Base-by-base conservation (phyloP, 352 stramenopile species). In the Phytophthora sansomeana region DNA sequence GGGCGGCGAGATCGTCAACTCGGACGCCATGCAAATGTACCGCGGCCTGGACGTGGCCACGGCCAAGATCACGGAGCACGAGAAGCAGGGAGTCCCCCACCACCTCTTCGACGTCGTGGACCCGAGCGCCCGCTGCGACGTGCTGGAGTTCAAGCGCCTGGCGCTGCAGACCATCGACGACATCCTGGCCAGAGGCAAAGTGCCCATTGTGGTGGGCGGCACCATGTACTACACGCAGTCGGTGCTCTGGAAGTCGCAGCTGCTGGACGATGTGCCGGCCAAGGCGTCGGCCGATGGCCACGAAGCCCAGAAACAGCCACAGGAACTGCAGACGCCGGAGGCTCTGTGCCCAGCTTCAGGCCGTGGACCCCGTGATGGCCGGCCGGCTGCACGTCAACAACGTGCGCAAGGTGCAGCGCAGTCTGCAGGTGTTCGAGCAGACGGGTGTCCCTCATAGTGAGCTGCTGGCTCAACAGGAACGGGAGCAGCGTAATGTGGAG, bases 181-280 rank as follows among this genome's bases (percentile, higher is more conserved):
- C 39, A 90, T 98, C 11, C 61, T 92, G 48, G 75, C 74, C 39
- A 75, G 88, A n/a, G 91, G 90, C 41, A 97, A 96, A 56, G 75
- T 97, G 33, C 92, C 92, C 3, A 94, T 98, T 43, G 75, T 98
- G n/a, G 91, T 97, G 9, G 92, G 92, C 26, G 92, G 92, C 44
- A 98, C 92, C 32, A 94, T 97, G 80, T 98, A 98, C 73, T 98
- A 98, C 74, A 95, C 91, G 50, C 92, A 98, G 63, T 89, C 86
- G 19, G 77, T 98, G 32, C 74, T 98, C 32, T 97, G 90, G 89
- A 89, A 92, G 32, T 87, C 87, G 1, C 85, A 96, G 58, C 53
- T 97, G 35, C 70, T 97, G 64, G 89, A 97, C 67, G 83, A 92
- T 46, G 81, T 89, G 8, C 72, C 76, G 0, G 29, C 74, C 42